These are phyloP conservation scores for Venturia pyrina DNA, from an alignment of 2,329 filamentous ascomycete species.

Conservation along the genomic window DNA sequence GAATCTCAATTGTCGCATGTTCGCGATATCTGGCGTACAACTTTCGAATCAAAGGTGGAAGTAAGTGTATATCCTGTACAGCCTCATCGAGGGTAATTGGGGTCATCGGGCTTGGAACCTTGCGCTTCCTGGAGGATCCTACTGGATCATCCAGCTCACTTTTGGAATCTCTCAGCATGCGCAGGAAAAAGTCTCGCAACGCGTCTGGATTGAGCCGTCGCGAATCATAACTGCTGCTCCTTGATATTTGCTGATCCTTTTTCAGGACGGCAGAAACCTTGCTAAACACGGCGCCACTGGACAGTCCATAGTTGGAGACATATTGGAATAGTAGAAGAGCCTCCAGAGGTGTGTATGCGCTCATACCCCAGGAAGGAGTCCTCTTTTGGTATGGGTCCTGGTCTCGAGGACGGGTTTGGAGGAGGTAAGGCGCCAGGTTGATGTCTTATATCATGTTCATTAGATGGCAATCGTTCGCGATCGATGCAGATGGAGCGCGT, in stretches of 20 bases:
- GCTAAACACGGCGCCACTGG: constrained; percentile 51
- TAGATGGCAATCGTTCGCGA: too few relatives aligned
- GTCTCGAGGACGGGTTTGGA: constrained; percentile 7
- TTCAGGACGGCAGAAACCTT: constrained; percentile 65
- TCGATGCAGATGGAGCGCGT: too few relatives aligned
- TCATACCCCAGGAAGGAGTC: constrained; percentile 36
- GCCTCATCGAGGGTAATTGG: constrained; percentile 32
- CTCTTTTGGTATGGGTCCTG: neutral
- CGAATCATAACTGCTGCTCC: constrained; percentile 61
- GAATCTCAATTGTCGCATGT: constrained; percentile 58
- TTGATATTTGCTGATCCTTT: constrained; percentile 61
- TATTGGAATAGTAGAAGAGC: constrained; percentile 77
- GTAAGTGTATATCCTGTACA: constrained; percentile 57
- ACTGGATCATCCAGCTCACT: constrained; percentile 31
- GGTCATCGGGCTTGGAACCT: constrained; percentile 54
- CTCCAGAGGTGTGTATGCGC: constrained; percentile 74
- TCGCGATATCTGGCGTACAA: constrained; percentile 68
- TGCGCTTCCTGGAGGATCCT: constrained; percentile 53
- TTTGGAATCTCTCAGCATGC: constrained; percentile 65
- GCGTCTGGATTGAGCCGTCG: constrained; percentile 66
- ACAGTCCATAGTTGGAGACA: constrained; percentile 57
- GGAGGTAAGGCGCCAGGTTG: neutral
- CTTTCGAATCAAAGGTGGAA: constrained; percentile 61
- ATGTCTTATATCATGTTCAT: neutral
- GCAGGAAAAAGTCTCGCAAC: constrained; percentile 67